phyloP scores from a whole-genome alignment of 2,329 filamentous ascomycete species.

The Neurospora sp. region DNA sequence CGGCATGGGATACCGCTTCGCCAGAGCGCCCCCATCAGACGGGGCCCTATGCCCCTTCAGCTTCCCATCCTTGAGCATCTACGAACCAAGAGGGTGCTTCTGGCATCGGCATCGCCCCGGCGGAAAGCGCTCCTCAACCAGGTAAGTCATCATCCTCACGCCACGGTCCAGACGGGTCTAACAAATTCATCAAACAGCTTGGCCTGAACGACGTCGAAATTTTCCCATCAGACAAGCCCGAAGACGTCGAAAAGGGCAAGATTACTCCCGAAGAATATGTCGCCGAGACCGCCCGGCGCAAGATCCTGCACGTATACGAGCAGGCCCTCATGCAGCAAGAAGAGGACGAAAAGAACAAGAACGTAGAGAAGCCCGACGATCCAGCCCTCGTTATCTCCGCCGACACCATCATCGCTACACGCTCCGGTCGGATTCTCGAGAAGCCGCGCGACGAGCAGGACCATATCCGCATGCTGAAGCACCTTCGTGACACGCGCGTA shows the following conservation, averaged over 20 bases:
- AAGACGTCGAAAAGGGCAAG: constrained; percentile 68
- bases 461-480: constrained; percentile 75
- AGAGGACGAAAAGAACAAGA: constrained; percentile 17
- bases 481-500: constrained; percentile 63
- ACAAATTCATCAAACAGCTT: constrained; percentile 39
- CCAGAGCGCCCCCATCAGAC: constrained; percentile 31
- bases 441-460: constrained; percentile 77
- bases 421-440: constrained; percentile 71
- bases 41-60: constrained; percentile 57
- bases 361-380: constrained; percentile 39
- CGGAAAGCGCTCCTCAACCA: constrained; percentile 71
- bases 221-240: constrained; percentile 70
- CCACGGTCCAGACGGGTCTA: neutral
- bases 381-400: constrained; percentile 80
- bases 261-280: constrained; percentile 87
- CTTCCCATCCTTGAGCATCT: constrained; percentile 72
- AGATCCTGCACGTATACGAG: constrained; percentile 65
- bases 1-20: constrained; percentile 27
- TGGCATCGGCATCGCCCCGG: constrained; percentile 83
- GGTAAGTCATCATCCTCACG: constrained; percentile 28
- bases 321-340: constrained; percentile 32
- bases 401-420: constrained; percentile 79
- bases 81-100: constrained; percentile 70
- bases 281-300: constrained; percentile 71
- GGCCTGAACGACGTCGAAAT: constrained; percentile 78